These are phyloP conservation scores for Lachancea mirantina DNA, from an alignment of 805 yeast species.

Conservation along the genomic window DNA sequence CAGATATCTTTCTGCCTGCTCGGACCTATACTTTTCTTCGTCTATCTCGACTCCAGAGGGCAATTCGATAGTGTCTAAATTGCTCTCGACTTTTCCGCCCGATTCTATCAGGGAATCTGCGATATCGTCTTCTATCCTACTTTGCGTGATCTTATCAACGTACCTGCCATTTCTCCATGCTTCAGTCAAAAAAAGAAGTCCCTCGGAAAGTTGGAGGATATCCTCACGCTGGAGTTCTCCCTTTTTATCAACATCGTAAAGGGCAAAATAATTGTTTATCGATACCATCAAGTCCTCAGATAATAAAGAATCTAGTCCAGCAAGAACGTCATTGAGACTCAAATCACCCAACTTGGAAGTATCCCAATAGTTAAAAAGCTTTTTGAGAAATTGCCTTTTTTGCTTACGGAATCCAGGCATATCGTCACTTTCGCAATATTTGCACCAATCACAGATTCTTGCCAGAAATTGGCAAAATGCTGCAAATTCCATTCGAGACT, in stretches of 20 bases:
- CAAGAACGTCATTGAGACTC: constrained; percentile 59
- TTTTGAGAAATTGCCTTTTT: constrained; percentile 45
- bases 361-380: constrained; percentile 71
- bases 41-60: constrained; percentile 59
- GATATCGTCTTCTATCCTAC: constrained; percentile 56
- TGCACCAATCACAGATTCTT: constrained; percentile 73
- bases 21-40: constrained; percentile 51
- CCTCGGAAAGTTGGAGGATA: constrained; percentile 81
- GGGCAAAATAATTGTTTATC: constrained; percentile 68
- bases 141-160: constrained; percentile 59
- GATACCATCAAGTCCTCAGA: constrained; percentile 72
- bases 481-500: constrained; percentile 65
- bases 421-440: constrained; percentile 32
- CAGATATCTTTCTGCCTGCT: constrained; percentile 72
- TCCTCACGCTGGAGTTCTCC: constrained; percentile 71
- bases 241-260: constrained; percentile 56
- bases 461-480: constrained; percentile 69
- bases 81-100: constrained; percentile 26
- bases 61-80: constrained; percentile 36
- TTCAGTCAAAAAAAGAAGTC: constrained; percentile 67
- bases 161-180: constrained; percentile 74
- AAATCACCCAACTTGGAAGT: constrained; percentile 46
- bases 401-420: constrained; percentile 26
- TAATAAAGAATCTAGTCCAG: constrained; percentile 63
- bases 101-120: constrained; percentile 50